Evolutionary conservation across 257 asterid species (phyloP).

Genomic region (Verbascum thapsus): DNA sequence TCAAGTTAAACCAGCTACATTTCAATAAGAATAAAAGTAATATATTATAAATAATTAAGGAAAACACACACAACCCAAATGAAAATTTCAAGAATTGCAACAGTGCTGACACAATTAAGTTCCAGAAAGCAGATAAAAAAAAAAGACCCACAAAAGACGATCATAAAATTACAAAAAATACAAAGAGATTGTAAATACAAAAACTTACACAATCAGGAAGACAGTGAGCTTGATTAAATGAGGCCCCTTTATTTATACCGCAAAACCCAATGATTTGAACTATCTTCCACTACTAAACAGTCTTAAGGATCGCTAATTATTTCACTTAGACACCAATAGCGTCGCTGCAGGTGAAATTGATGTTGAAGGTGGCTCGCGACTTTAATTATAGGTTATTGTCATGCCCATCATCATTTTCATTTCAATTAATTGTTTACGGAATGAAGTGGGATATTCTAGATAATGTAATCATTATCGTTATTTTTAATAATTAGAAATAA

Average conservation of each 20-base stretch:
- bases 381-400: slow-evolving; percentile 36
- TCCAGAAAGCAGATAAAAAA: background rate
- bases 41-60: background rate
- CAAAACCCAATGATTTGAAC: background rate
- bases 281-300: background rate
- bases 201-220: slow-evolving; percentile 46
- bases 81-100: background rate
- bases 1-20: background rate
- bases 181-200: background rate
- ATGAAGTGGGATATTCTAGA: slow-evolving; percentile 17
- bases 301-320: slow-evolving; percentile 6
- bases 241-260: slow-evolving; percentile 14
- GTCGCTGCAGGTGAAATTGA: slow-evolving; percentile 20
- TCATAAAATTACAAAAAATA: background rate
- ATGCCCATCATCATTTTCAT: slow-evolving; percentile 36
- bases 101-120: background rate
- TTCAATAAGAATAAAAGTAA: slow-evolving; percentile 10
- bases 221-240: background rate
- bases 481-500: background rate
- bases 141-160: background rate
- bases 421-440: background rate
- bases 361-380: background rate
- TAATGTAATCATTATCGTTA: background rate
- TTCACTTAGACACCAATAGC: slow-evolving; percentile 1
- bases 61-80: slow-evolving; percentile 5